A percentile compares a stretch with the other conserved stretches of the same genome.
Evolutionary conservation across 805 yeast genomes (phyloP).

Genomic region (Wickerhamomyces bisporus): DNA sequence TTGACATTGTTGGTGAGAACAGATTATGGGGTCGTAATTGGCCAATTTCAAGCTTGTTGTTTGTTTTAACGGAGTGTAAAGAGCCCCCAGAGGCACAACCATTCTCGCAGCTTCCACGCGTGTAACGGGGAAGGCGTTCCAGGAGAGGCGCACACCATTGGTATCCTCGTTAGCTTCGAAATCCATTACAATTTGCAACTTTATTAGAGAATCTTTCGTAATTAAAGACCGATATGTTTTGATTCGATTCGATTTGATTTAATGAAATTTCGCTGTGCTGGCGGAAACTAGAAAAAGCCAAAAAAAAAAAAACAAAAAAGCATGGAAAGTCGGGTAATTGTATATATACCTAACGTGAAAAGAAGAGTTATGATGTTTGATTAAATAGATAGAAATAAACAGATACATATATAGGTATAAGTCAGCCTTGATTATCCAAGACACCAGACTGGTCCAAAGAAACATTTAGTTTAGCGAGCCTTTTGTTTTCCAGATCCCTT

Average conservation of each 20-base stretch:
- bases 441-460: conserved; percentile 21
- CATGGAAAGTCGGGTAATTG: not conserved
- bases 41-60: conserved; percentile 74
- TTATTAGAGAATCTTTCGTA: not conserved
- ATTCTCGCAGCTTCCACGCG: conserved; percentile 85
- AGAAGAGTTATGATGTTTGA: too few relatives aligned
- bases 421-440: not conserved
- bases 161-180: conserved; percentile 62
- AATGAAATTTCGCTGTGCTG: too few relatives aligned
- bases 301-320: too few relatives aligned
- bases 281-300: not conserved
- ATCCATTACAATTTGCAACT: conserved; percentile 25
- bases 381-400: not conserved
- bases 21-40: conserved; percentile 78
- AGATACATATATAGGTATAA: not conserved
- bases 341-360: too few relatives aligned
- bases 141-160: conserved; percentile 70
- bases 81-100: conserved; percentile 90
- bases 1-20: conserved; percentile 74
- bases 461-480: conserved; percentile 17
- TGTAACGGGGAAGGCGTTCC: conserved; percentile 87
- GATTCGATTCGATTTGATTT: not conserved
- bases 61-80: conserved; percentile 89
- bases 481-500: conserved; percentile 17
- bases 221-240: too few relatives aligned